phyloP scores from a whole-genome alignment of 805 yeast genomes.

The Ogataea parapolymorpha region DNA sequence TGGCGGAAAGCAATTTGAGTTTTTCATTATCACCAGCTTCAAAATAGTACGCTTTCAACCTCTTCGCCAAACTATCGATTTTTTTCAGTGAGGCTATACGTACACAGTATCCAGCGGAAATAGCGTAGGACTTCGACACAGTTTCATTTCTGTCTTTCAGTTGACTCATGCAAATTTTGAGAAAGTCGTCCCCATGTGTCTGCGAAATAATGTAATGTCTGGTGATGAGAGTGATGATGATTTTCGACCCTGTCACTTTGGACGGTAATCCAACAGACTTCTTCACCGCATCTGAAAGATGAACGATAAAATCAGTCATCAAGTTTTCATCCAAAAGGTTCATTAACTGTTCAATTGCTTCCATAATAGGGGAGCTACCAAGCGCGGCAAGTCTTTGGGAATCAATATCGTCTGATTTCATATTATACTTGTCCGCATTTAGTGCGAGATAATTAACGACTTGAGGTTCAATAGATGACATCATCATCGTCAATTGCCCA shows the following conservation, averaged over 20 bases:
- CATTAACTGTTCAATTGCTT: constrained; percentile 70
- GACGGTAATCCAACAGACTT: constrained; percentile 87
- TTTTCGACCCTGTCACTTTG: constrained; percentile 77
- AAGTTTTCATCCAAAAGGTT: constrained; percentile 51
- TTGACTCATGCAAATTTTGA: constrained; percentile 56
- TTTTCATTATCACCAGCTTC: constrained; percentile 41
- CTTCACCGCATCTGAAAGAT: constrained; percentile 54
- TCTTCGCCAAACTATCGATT: constrained; percentile 50
- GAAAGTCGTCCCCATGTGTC: constrained; percentile 58
- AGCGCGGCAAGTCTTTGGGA: constrained; percentile 69
- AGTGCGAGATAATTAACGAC: constrained; percentile 78
- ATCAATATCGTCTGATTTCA: constrained; percentile 70
- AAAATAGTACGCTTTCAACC: constrained; percentile 56
- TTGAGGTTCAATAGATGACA: constrained; percentile 92
- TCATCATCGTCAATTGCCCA: constrained; percentile 62
- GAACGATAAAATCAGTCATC: constrained; percentile 46
- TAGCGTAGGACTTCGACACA: constrained; percentile 70
- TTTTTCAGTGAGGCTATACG: constrained; percentile 54
- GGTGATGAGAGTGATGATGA: constrained; percentile 60
- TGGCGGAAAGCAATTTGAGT: constrained; percentile 50
- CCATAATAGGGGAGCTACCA: constrained; percentile 85
- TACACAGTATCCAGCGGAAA: constrained; percentile 74
- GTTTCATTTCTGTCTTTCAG: constrained; percentile 69
- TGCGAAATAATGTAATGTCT: constrained; percentile 45
- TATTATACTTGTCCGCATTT: constrained; percentile 84